A percentile compares a stretch with the other conserved stretches of the same genome.
Evolutionary conservation across 352 stramenopile genomes (phyloP).

Genomic region (Phytophthora capsici): DNA sequence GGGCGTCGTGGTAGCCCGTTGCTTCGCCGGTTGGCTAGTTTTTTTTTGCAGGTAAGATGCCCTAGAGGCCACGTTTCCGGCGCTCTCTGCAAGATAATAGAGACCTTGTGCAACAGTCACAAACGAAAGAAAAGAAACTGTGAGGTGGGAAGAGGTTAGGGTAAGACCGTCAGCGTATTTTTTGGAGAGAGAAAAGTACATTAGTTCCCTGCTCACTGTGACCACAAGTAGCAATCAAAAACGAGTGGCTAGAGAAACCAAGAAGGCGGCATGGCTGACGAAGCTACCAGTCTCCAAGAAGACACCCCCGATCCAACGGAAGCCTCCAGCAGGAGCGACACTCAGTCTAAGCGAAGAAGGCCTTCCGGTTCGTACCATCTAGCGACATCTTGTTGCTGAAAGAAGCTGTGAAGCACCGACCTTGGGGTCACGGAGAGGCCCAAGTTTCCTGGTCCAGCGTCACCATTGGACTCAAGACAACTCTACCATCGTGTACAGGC

Average conservation of each 20-base stretch:
- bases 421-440: constrained; percentile 10
- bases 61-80: neutral
- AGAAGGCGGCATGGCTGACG: neutral
- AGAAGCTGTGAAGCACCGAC: neutral
- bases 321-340: neutral
- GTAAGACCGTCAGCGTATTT: neutral
- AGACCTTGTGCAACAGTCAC: constrained; percentile 5
- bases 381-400: neutral
- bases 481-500: neutral
- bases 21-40: neutral
- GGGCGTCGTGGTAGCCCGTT: neutral
- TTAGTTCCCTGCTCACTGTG: constrained; percentile 7
- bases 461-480: neutral
- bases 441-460: neutral
- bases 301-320: neutral
- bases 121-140: constrained; percentile 3
- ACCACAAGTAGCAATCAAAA: neutral
- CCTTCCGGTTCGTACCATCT: constrained; percentile 1
- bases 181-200: constrained; percentile 1
- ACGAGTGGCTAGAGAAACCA: constrained; percentile 1
- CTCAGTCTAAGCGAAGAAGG: constrained; percentile 6
- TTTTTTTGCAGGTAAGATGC: neutral
- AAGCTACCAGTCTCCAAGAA: too few species aligned
- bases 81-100: too few species aligned
- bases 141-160: neutral